Evolutionary conservation across 768 basidiomycete genomes (phyloP), one percentile per base, ranked within the genome.

Genomic region (Agaricus sinodeliciosus): DNA sequence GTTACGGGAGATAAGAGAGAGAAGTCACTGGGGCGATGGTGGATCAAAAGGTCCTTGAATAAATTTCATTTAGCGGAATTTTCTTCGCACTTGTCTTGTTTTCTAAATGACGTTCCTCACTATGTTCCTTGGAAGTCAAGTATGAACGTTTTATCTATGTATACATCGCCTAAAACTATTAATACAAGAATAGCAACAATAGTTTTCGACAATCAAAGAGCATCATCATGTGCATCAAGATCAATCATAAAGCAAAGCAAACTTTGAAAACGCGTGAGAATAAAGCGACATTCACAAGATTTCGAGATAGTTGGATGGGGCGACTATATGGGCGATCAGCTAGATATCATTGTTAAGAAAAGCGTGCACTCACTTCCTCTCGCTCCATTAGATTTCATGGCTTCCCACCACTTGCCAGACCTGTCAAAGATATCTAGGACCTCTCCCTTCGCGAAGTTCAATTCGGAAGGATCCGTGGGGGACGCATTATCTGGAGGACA

Each of bases 381-480:
- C 4, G 63, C 62, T 48, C 87, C 89, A 62, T 90, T 84, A 2
- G 66, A 36, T 63, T 79, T 87, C 60, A 72, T 79, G 15, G 82
- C 87, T 60, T 85, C 84, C 89, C 90, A 93, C 90, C 90, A 91
- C 63, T 90, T 88, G n/a, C 86, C 87, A 5, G 63, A 57, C 50
- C 83, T 82, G 64, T 95, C 91, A 41, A 87, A 62, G 42, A 97
- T 82, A 48, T 90, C 83, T 51, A 97, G 72, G 3, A 86, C 72
- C 59, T 96, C 94, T 22, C 90, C 90, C 67, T 93, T 92, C 43
- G 71, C 64, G 67, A 97, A 94, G 18, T 84, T 80, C 7, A 96
- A 78, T 65, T 97, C 94, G 61, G 84, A 87, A 1, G 90, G 84
- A 62, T 96, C 94, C 34, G 86, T 81, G 0, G 79, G 66, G 2